phyloP scores from a whole-genome alignment of 2,329 filamentous ascomycete genomes.

The Neonectria coccinea region DNA sequence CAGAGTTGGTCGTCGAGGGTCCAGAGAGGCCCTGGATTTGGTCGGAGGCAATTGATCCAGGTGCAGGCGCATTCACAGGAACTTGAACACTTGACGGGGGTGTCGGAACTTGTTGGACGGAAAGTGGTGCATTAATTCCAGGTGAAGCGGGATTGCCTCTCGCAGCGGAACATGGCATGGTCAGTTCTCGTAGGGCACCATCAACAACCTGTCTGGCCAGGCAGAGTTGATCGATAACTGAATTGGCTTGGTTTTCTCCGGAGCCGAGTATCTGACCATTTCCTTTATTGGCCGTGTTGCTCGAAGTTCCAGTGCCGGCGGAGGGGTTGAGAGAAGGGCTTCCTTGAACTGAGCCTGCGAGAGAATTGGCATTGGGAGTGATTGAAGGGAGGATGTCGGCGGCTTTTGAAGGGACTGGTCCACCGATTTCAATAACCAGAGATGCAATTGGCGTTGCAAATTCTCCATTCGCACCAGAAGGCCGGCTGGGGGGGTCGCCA shows the following conservation, averaged over 20 bases:
- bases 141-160: slow-evolving; percentile 5
- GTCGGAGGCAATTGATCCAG: background rate
- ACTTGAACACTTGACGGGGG: background rate
- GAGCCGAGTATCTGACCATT: background rate
- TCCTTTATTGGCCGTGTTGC: background rate
- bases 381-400: background rate
- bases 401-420: background rate
- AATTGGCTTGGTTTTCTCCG: slow-evolving; percentile 3
- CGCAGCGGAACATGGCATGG: slow-evolving; percentile 35
- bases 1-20: background rate
- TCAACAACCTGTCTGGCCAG: slow-evolving; percentile 29
- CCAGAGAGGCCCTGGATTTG: background rate
- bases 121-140: background rate
- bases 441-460: background rate
- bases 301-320: background rate
- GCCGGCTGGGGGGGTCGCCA: background rate
- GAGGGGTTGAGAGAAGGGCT: background rate
- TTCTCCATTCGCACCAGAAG: background rate
- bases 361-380: background rate
- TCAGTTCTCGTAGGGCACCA: slow-evolving; percentile 24
- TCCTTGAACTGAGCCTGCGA: background rate
- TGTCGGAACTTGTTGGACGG: background rate
- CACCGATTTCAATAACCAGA: background rate
- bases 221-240: slow-evolving; percentile 37
- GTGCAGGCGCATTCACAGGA: background rate